Conservation (phyloP, 768 basidiomycete species). For the Piloderma croceum region DNA sequence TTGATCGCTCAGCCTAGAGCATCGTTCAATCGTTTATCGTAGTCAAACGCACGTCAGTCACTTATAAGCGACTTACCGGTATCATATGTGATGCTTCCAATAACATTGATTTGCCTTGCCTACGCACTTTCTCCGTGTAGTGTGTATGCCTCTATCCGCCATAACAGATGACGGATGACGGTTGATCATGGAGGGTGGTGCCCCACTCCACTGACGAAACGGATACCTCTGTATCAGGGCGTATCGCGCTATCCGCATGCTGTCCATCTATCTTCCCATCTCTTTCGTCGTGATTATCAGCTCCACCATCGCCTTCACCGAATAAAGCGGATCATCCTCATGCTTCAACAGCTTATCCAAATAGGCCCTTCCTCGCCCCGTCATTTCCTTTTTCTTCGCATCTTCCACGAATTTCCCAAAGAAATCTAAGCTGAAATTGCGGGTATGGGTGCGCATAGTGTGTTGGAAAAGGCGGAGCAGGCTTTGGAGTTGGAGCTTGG, state of each 20-base stretch:
- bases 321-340: constrained; percentile 69
- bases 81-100: no score
- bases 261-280: not conserved
- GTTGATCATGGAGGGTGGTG: no score
- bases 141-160: no score
- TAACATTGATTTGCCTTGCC: no score
- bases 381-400: constrained; percentile 30
- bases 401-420: constrained; percentile 57
- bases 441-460: constrained; percentile 1
- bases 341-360: constrained; percentile 61
- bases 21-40: no score
- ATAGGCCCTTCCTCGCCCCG: no score
- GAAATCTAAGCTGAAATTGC: constrained; percentile 40
- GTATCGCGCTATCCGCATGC: constrained; percentile 16
- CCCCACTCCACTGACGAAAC: no score
- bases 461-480: constrained; percentile 1
- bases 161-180: no score
- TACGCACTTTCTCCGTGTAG: no score
- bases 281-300: constrained; percentile 2
- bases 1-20: no score
- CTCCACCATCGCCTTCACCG: constrained; percentile 32
- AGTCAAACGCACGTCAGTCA: no score
- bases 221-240: constrained; percentile 1
- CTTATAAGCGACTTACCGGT: no score
- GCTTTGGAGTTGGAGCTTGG: constrained; percentile 1